Evolutionary conservation across 768 basidiomycete genomes (phyloP).

Genomic region (Kwoniella sp.): DNA sequence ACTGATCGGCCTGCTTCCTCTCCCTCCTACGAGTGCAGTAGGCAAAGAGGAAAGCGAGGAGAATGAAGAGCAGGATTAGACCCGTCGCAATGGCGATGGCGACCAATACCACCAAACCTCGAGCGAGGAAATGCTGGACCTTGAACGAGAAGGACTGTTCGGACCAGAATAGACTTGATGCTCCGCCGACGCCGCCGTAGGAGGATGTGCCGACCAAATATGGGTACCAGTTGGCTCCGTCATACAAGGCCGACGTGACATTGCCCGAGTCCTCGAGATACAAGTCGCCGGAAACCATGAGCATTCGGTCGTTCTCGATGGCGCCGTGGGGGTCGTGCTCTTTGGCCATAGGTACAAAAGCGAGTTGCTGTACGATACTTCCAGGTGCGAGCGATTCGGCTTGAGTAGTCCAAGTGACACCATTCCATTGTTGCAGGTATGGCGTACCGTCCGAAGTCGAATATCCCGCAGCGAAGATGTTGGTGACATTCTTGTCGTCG

Average conservation of each 20-base stretch:
- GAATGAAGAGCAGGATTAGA: slow-evolving; percentile 59
- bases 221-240: slow-evolving; percentile 78
- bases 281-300: slow-evolving; percentile 82
- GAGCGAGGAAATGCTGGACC: slow-evolving; percentile 75
- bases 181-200: slow-evolving; percentile 68
- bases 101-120: slow-evolving; percentile 91
- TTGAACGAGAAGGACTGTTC: slow-evolving; percentile 59
- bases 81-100: slow-evolving; percentile 96
- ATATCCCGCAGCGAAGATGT: slow-evolving; percentile 88
- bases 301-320: slow-evolving; percentile 78
- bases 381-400: slow-evolving; percentile 61
- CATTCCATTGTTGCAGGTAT: slow-evolving; percentile 85
- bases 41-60: slow-evolving; percentile 49
- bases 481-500: slow-evolving; percentile 75
- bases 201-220: slow-evolving; percentile 72
- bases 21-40: slow-evolving; percentile 44
- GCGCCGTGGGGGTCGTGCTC: slow-evolving; percentile 70
- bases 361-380: slow-evolving; percentile 75
- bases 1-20: slow-evolving; percentile 20
- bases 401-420: slow-evolving; percentile 66
- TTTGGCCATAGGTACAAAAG: slow-evolving; percentile 84
- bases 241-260: slow-evolving; percentile 81
- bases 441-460: slow-evolving; percentile 66
- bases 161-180: slow-evolving; percentile 74
- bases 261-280: slow-evolving; percentile 71